phyloP scores from a whole-genome alignment of 306 rosid genomes.

The Trifolium subterraneum region DNA sequence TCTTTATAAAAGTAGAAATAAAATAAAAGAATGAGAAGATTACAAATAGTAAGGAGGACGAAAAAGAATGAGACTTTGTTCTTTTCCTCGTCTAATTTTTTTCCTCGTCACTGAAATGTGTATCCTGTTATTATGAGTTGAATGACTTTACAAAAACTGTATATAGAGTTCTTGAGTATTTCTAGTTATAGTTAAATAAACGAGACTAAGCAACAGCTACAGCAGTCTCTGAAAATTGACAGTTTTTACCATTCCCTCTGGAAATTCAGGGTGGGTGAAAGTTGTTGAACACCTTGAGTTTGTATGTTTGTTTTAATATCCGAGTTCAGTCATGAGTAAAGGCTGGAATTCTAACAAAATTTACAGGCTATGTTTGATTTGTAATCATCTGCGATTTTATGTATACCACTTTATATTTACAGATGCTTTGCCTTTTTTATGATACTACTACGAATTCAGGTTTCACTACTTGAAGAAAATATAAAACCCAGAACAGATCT shows the following conservation, averaged over 20 bases:
- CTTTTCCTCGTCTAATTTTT: too few species aligned
- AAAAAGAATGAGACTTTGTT: not conserved
- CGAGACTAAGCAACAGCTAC: not conserved
- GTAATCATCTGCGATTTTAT: conserved; percentile 28
- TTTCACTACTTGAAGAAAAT: conserved; percentile 85
- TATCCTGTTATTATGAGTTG: not conserved
- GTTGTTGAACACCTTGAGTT: not conserved
- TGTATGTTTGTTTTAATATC: not conserved
- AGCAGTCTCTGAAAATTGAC: not conserved
- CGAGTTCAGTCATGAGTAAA: conserved; percentile 1
- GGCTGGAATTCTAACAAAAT: conserved; percentile 24
- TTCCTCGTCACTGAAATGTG: not conserved
- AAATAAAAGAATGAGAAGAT: conserved; percentile 1
- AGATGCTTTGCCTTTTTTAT: conserved; percentile 36
- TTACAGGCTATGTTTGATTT: conserved; percentile 26
- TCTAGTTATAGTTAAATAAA: not conserved
- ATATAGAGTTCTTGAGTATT: not conserved
- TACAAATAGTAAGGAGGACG: not conserved
- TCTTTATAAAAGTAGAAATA: not conserved
- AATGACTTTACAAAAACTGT: not conserved
- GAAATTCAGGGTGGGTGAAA: not conserved
- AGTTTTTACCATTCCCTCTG: not conserved
- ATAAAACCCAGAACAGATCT: conserved; percentile 82
- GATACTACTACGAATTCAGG: conserved; percentile 57
- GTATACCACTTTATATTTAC: not conserved